Evolutionary conservation across 106 monocot species (phyloP).

Genomic region (Acorus calamus): DNA sequence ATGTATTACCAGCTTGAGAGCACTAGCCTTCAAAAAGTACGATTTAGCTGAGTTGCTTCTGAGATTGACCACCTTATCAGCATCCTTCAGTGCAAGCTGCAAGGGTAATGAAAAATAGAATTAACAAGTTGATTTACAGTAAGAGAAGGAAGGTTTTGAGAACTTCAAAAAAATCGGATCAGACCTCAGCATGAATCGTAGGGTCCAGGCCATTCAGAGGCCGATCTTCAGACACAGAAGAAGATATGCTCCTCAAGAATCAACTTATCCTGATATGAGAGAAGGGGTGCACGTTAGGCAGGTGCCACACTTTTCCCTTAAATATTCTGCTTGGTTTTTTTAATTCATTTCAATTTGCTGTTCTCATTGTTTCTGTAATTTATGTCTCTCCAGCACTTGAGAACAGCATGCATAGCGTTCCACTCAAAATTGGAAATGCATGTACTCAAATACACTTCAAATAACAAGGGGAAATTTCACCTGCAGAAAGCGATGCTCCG

Average conservation of each 20-base stretch:
- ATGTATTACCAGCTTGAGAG: slow-evolving; percentile 67
- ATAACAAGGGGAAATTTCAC: slow-evolving; percentile 15
- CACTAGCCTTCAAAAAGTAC: slow-evolving; percentile 78
- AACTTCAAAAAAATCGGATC: background rate
- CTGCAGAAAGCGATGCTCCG: slow-evolving; percentile 67
- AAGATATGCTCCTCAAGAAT: slow-evolving; percentile 51
- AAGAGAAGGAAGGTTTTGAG: background rate
- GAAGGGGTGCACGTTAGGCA: too few species aligned
- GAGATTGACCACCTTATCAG: slow-evolving; percentile 52
- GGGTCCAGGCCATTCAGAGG: slow-evolving; percentile 91
- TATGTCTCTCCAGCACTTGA: too few species aligned
- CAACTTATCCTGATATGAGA: slow-evolving; percentile 47
- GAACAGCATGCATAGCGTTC: too few species aligned
- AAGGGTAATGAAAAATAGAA: slow-evolving; percentile 3
- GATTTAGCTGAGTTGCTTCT: slow-evolving; percentile 46
- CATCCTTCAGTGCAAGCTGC: slow-evolving; percentile 93
- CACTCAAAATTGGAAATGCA: too few species aligned
- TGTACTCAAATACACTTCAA: background rate
- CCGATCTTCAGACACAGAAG: slow-evolving; percentile 68
- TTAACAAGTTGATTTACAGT: background rate
- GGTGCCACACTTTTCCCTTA: too few species aligned
- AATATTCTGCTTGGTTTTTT: too few species aligned
- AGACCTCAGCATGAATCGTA: slow-evolving; percentile 90
- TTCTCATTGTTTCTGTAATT: too few species aligned
- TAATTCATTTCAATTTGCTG: too few species aligned